Base-by-base conservation (phyloP, 306 rosid genomes). In the Oxytropis ochrocephala region DNA sequence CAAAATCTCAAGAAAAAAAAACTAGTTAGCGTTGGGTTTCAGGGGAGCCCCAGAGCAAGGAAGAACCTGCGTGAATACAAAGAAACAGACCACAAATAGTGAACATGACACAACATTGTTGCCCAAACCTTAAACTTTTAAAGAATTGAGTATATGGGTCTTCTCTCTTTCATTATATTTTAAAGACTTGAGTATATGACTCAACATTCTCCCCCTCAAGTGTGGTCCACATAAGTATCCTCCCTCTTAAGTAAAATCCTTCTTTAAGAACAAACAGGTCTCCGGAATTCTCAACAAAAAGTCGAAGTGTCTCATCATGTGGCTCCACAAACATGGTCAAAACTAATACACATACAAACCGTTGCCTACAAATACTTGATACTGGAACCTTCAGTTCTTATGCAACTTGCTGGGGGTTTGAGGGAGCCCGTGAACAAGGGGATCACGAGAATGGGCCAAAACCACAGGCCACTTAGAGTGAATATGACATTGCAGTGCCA, bases 1-100 rank as follows among this genome's bases (percentile, higher is more conserved):
- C 19, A 41, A 75, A 79, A 63, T 62, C n/a, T 29, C 39, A 54
- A 57, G 39, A 55, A 19, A 58, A 14, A 14, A 66, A 73, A 57
- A 11, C 52, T 43, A 76, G 59, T n/a, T 10, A 41, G n/a, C 0
- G 1, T 41, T 41, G 47, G 47, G 46, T 3, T 41, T 9, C 5
- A 5, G 47, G 47, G 13, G 13, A 11, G 47, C 47, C 47, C n/a
- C 13, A 41, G 11, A 41, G 47, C 47, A 41, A 41, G 47, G 47
- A 13, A n/a, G 13, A 41, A 11, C 13, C 4, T 41, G 47, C 47
- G 11, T 11, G 5, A 10, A 41, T 41, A 11, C 47, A 41, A 41
- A 11, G 13, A 10, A 41, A 41, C n/a, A 11, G 5, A 41, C 47
- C 47, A 11, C 43, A 41, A 41, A 41, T 3, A 41, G 47, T 41